These are phyloP conservation scores for Plasmodium gonderi DNA, from an alignment of 169 alveolate genomes.

Conservation along the genomic window DNA sequence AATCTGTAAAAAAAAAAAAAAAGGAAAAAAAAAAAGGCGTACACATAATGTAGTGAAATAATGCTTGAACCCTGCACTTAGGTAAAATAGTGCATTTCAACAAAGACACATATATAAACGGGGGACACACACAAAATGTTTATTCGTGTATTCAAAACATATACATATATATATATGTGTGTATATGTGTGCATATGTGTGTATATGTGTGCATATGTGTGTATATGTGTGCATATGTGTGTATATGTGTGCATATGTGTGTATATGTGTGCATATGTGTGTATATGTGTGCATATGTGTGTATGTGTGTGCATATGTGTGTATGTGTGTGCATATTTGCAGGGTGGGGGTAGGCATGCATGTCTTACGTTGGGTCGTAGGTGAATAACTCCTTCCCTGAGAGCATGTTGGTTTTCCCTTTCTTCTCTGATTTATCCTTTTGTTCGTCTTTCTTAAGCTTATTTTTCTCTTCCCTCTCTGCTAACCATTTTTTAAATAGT, in stretches of 20 bases:
- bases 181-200: too few relatives aligned
- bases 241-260: not conserved
- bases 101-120: too few relatives aligned
- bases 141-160: too few relatives aligned
- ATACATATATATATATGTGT: too few relatives aligned
- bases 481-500: slow-evolving; percentile 89
- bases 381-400: slow-evolving; percentile 91
- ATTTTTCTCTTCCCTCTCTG: slow-evolving; percentile 84
- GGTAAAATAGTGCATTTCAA: not conserved
- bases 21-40: not conserved
- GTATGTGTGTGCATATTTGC: not conserved
- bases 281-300: not conserved
- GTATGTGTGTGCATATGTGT: not conserved
- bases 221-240: too few relatives aligned
- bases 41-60: not conserved
- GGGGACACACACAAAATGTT: too few relatives aligned
- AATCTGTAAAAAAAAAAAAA: slow-evolving; percentile 70
- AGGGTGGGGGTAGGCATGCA: not conserved
- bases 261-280: not conserved
- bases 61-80: not conserved
- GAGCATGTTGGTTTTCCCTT: slow-evolving; percentile 80
- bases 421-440: slow-evolving; percentile 79
- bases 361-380: slow-evolving; percentile 85
- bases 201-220: too few relatives aligned
- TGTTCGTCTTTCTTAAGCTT: slow-evolving; percentile 87